Base-by-base conservation (phyloP, 805 yeast genomes). In the Scheffersomyces coipomensis region DNA sequence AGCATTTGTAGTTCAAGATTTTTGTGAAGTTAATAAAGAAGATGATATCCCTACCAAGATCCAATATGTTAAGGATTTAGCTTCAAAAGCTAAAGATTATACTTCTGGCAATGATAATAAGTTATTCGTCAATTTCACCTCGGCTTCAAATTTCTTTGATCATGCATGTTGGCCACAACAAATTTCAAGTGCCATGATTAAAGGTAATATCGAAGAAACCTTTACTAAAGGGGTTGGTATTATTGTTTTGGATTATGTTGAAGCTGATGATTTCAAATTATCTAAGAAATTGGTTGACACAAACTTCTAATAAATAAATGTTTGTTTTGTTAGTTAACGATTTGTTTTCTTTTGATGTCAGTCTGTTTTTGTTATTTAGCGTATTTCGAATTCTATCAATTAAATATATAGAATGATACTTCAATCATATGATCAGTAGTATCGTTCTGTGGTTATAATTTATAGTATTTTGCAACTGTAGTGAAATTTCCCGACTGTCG, bases 101-200 rank as follows among this genome's bases (percentile, higher is more conserved):
- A 74, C 71, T 51, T 43, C 58, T 11, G 68, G 76, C 35, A 56
- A 66, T 39, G 60, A 60, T 40, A 74, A 73, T 44, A 84, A 82
- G 58, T 63, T 85, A 47, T 85, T 76, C 51, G 62, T 85, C 45
- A 85, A 85, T 64, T 85, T 83, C 58, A 79, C 88, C 42, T 75
- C 88, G 1, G 91, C 84, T 13, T 73, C 89, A 32, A 82, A 82
- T 60, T 82, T 84, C 56, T 82, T 81, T 60, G 78, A 83, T 60
- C 79, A 71, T 37, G 71, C 67, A 34, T 84, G 88, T 59, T 85
- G 93, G 93, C 93, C 93, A 1, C 71, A 75, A 42, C 69, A 75
- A 48, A 78, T 85, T 44, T 78, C 88, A 15, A 64, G 71, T 40
- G 79, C 78, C 40, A 64, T 79, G 60, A 49, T 52, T 13, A 52